Base-by-base conservation (phyloP, 495 filamentous ascomycete species). In the Penicillium crystallinum region DNA sequence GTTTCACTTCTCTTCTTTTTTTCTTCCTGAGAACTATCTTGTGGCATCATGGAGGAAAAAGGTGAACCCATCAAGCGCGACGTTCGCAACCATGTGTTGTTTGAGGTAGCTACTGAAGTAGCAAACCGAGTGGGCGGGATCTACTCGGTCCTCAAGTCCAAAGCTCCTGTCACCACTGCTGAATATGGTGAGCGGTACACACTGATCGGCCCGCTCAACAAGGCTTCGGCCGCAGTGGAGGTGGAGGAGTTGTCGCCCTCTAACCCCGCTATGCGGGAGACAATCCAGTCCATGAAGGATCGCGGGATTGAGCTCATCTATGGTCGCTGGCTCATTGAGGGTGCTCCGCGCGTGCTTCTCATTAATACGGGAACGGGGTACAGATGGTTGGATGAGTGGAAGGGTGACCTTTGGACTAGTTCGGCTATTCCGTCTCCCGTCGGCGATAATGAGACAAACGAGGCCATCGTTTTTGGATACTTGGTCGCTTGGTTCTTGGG, bases 161-260 rank as follows among this genome's bases (percentile, higher is more conserved):
- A 98, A 70, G 92, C 93, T 17, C 91, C 93, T 8, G 92, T 98
- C 42, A 98, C 93, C 23, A 96, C 93, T 0, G 90, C 90, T 15
- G 93, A 98, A 70, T 98, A 97, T 92, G 95, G 93, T 61, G 89
- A 96, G 49, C 83, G 90, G 51, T 98, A 98, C 73, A 95, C 89
- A 35, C 78, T 98, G 43, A 91, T 98, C 68, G 93, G 93, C 6
- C 93, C 93, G 43, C 82, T 96, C 63, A 97, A 97, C 67, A 83
- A 85, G 57, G 79, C 85, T 54, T 97, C 93, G 4, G 93, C 93
- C 18, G 88, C 91, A 12, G 91, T 97, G 44, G 93, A 98, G 77
- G 93, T 98, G 43, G 93, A 98, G 76, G 86, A 88, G 62, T 74
- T 97, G 38, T 83, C 84, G 46, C 93, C 93, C 25, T 85, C 87